These are phyloP conservation scores for Arachnomyces sp. DNA, from an alignment of 2,329 filamentous ascomycete genomes.

Conservation along the genomic window DNA sequence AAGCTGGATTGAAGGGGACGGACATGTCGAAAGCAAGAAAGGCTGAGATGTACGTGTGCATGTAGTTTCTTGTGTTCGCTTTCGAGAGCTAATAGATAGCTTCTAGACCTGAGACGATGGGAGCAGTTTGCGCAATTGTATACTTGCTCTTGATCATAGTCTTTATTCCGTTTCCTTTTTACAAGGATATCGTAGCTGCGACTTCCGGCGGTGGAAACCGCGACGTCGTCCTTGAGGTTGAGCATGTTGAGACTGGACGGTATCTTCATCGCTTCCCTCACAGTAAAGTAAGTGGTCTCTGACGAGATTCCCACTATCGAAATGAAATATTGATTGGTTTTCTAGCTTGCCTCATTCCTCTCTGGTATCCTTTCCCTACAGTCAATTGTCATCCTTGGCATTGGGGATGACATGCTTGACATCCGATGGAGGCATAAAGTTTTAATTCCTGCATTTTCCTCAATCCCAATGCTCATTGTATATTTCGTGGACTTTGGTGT, in stretches of 20 bases:
- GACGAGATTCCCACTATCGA: constrained; percentile 10
- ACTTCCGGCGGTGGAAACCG: constrained; percentile 90
- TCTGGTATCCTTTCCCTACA: constrained; percentile 91
- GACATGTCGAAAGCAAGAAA: constrained; percentile 75
- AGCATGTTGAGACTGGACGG: constrained; percentile 71
- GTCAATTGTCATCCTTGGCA: constrained; percentile 80
- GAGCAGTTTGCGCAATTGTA: constrained; percentile 82
- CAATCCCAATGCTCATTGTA: constrained; percentile 86
- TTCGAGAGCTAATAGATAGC: constrained; percentile 2
- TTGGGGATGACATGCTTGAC: constrained; percentile 94
- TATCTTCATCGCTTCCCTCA: constrained; percentile 89
- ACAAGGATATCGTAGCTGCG: constrained; percentile 93
- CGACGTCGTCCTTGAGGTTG: constrained; percentile 69
- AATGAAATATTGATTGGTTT: neutral
- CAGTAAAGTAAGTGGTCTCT: constrained; percentile 63
- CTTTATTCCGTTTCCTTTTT: constrained; percentile 95
- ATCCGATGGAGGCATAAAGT: constrained; percentile 99
- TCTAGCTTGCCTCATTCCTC: constrained; percentile 82
- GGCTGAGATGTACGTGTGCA: constrained; percentile 59
- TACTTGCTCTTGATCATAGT: constrained; percentile 83
- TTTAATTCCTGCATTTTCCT: constrained; percentile 89
- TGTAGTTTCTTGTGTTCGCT: constrained; percentile 3
- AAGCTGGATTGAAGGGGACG: constrained; percentile 77
- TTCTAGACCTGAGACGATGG: constrained; percentile 82
- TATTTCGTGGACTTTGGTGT: constrained; percentile 99